These are phyloP conservation scores for Aspergillus viridinutans DNA, from an alignment of 2,329 filamentous ascomycete species.

Conservation along the genomic window DNA sequence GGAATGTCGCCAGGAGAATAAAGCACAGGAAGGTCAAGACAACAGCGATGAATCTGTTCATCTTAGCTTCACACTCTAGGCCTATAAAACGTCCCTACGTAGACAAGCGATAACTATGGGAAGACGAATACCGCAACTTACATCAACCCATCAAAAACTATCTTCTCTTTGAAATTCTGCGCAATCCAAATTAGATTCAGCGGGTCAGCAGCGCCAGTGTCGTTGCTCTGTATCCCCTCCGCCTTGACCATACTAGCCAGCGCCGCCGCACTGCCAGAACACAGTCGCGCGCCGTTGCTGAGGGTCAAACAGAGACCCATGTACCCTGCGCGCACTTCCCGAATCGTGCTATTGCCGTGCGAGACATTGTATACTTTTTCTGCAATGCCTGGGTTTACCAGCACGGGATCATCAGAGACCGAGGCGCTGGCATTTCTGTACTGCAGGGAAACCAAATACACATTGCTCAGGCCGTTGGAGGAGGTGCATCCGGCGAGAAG, in stretches of 20 bases:
- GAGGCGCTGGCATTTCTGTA: constrained; percentile 1
- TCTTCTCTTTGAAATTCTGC: constrained; percentile 11
- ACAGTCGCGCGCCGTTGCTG: constrained; percentile 1
- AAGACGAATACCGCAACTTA: neutral
- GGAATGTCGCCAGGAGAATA: constrained; percentile 4
- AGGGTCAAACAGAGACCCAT: constrained; percentile 11
- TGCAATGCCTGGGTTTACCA: constrained; percentile 7
- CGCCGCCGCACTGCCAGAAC: constrained; percentile 2
- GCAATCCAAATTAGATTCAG: constrained; percentile 16
- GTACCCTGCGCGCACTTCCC: constrained; percentile 11
- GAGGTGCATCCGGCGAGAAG: constrained; percentile 11
- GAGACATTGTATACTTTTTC: constrained; percentile 8
- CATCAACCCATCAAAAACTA: constrained; percentile 15
- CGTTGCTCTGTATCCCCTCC: neutral
- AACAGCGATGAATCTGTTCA: constrained; percentile 1
- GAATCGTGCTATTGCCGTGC: constrained; percentile 1
- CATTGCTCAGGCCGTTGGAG: constrained; percentile 4
- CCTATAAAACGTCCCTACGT: no score
- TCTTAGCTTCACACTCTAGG: no score
- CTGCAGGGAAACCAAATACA: constrained; percentile 10
- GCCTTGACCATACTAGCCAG: constrained; percentile 5
- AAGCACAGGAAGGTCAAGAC: neutral
- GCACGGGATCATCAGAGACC: neutral
- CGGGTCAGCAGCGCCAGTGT: neutral
- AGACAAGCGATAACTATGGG: neutral